These are phyloP conservation scores for Purshia tridentata DNA, from an alignment of 306 rosid genomes.

Conservation along the genomic window DNA sequence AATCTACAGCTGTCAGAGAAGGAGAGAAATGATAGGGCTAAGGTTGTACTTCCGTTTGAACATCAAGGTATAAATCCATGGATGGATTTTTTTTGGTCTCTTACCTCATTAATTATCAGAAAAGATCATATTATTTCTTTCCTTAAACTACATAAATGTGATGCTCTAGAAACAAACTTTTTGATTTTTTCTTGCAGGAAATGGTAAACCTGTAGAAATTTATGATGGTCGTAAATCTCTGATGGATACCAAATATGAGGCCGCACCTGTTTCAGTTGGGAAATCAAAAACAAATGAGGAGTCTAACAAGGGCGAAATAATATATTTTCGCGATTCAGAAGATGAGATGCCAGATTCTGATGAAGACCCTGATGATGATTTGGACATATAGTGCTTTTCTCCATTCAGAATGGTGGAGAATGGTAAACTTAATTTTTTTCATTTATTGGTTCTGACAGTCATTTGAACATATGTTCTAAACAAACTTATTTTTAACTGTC, in stretches of 20 bases:
- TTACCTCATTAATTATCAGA: not conserved
- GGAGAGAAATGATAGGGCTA: conserved; percentile 81
- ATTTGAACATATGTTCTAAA: not conserved
- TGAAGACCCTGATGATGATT: conserved; percentile 97
- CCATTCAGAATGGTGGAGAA: not conserved
- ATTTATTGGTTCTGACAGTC: not conserved
- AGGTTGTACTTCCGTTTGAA: conserved; percentile 91
- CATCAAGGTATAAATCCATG: conserved; percentile 68
- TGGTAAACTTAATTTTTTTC: conserved; percentile 2
- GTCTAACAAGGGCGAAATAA: conserved; percentile 75
- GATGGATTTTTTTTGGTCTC: conserved; percentile 7
- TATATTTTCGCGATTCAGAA: conserved; percentile 87
- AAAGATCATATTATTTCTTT: not conserved
- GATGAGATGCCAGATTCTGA: conserved; percentile 99
- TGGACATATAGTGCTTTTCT: conserved; percentile 57
- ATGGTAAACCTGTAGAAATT: conserved; percentile 71
- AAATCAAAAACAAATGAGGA: conserved; percentile 35
- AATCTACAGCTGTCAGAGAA: conserved; percentile 88
- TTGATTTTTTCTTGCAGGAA: conserved; percentile 47
- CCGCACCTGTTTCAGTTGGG: conserved; percentile 29
- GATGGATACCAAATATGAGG: conserved; percentile 40
- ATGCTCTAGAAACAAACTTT: conserved; percentile 2
- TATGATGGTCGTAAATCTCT: conserved; percentile 85
- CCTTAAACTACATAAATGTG: conserved; percentile 2
- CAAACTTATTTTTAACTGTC: not conserved